Percentiles rank a stretch among this genome's conserved stretches.
phyloP scores from a whole-genome alignment of 2,329 filamentous ascomycete species.

The Trichoderma simmonsii region DNA sequence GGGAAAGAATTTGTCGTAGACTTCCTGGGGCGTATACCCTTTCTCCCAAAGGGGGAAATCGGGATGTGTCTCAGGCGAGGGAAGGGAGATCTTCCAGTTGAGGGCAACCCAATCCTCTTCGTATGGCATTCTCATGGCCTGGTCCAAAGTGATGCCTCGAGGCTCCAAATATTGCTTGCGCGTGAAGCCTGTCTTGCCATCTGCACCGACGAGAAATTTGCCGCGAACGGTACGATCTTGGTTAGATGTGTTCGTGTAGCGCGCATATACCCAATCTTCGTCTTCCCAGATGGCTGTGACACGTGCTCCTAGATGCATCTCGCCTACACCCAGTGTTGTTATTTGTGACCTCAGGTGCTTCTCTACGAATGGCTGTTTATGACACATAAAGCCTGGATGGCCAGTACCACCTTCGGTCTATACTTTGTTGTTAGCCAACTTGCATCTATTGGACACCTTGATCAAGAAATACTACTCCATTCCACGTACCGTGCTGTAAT shows the following conservation, averaged over 20 bases:
- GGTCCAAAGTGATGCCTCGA: constrained; percentile 28
- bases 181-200: constrained; percentile 46
- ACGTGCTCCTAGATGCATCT: constrained; percentile 8
- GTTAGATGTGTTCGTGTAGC: constrained; percentile 11
- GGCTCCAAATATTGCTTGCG: constrained; percentile 45
- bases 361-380: constrained; percentile 29
- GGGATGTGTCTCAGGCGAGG: constrained; percentile 45
- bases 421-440: neutral
- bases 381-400: constrained; percentile 27
- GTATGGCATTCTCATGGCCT: constrained; percentile 25
- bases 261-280: constrained; percentile 31
- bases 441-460: neutral
- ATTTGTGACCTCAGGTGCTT: constrained; percentile 26
- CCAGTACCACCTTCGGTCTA: constrained; percentile 29
- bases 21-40: constrained; percentile 43
- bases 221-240: constrained; percentile 1
- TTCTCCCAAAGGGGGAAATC: constrained; percentile 46
- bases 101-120: constrained; percentile 46
- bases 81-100: constrained; percentile 43
- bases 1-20: constrained; percentile 49
- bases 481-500: constrained; percentile 18
- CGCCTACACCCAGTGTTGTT: constrained; percentile 13
- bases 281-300: constrained; percentile 20
- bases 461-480: neutral
- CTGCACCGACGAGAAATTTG: constrained; percentile 39